These are phyloP conservation scores for Xylaria sp. DNA, from an alignment of 2,329 filamentous ascomycete species.

Conservation along the genomic window DNA sequence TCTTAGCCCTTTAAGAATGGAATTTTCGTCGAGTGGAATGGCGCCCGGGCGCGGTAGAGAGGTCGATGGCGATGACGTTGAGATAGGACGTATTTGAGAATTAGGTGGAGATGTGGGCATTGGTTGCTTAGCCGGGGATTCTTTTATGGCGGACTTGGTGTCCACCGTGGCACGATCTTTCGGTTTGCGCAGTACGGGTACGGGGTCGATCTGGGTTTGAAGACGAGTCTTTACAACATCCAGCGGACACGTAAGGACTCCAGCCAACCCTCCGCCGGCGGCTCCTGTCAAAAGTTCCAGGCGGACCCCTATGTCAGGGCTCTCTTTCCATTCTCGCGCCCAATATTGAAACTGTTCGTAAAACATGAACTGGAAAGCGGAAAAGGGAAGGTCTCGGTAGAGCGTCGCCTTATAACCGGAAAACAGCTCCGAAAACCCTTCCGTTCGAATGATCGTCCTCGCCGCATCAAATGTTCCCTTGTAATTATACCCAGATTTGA, in stretches of 20 bases:
- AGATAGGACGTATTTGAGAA: conserved; percentile 78
- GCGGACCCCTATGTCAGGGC: conserved; percentile 83
- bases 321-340: conserved; percentile 81
- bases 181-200: conserved; percentile 44
- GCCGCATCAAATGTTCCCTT: conserved; percentile 84
- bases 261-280: conserved; percentile 89
- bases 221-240: conserved; percentile 98
- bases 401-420: conserved; percentile 98
- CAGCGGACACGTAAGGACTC: conserved; percentile 92
- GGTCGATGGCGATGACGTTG: conserved; percentile 88
- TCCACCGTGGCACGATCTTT: conserved; percentile 44
- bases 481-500: conserved; percentile 96
- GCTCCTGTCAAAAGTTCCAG: conserved; percentile 91
- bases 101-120: conserved; percentile 50
- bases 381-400: conserved; percentile 94
- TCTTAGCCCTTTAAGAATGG: conserved; percentile 82
- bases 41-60: conserved; percentile 82
- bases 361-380: conserved; percentile 95
- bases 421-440: conserved; percentile 88
- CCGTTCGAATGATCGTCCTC: conserved; percentile 82
- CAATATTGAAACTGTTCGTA: conserved; percentile 92
- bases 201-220: conserved; percentile 82
- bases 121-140: conserved; percentile 42
- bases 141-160: conserved; percentile 44
- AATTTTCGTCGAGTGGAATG: conserved; percentile 86